These are phyloP conservation scores for Malassezia psittaci DNA, from an alignment of 1,284 basidiomycete species.

Conservation along the genomic window DNA sequence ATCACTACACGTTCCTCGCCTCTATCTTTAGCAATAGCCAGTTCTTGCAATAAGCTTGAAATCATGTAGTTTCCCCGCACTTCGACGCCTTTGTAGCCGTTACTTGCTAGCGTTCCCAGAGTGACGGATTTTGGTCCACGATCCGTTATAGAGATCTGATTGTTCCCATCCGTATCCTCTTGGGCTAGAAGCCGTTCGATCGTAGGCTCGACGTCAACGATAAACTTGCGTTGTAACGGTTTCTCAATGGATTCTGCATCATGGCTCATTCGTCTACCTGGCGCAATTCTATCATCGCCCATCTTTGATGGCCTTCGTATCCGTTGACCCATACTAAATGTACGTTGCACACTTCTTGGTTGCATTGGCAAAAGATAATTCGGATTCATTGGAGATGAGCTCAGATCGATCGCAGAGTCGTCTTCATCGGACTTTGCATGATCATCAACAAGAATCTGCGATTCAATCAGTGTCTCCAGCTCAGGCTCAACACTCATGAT, in stretches of 20 bases:
- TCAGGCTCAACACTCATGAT: conserved; percentile 5
- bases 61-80: conserved; percentile 75
- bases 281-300: conserved; percentile 42
- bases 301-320: conserved; percentile 34
- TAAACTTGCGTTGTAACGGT: conserved; percentile 53
- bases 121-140: conserved; percentile 93
- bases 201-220: conserved; percentile 98
- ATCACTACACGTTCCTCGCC: conserved; percentile 89
- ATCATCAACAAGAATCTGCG: background rate
- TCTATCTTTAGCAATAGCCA: conserved; percentile 91
- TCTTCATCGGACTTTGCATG: background rate
- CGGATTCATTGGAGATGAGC: background rate
- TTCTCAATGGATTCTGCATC: conserved; percentile 49
- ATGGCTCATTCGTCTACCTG: conserved; percentile 41
- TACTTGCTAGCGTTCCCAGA: conserved; percentile 88
- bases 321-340: conserved; percentile 43
- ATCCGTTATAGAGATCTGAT: conserved; percentile 88
- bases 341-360: conserved; percentile 17
- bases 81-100: conserved; percentile 73
- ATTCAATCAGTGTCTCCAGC: conserved; percentile 10
- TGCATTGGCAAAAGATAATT: background rate
- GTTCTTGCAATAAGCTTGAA: conserved; percentile 94
- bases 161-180: conserved; percentile 94
- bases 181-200: conserved; percentile 91
- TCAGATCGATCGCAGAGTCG: background rate